Percentiles rank a stretch among this genome's conserved stretches.
phyloP scores from a whole-genome alignment of 768 basidiomycete genomes.

The Tephrocybe sp. region DNA sequence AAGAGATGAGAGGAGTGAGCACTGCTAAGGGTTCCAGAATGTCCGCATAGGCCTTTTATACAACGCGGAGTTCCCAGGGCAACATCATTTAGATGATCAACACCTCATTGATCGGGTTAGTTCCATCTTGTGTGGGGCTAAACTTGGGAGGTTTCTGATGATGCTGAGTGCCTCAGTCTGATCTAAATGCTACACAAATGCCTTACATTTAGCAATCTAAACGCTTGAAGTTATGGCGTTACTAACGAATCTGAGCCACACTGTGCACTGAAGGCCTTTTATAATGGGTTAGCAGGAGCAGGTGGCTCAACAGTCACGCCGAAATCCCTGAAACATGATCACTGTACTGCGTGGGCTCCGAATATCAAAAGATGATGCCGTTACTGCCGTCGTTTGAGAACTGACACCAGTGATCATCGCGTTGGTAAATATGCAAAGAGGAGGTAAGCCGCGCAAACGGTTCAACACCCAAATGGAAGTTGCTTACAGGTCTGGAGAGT shows the following conservation, averaged over 20 bases:
- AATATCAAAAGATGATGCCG: neutral
- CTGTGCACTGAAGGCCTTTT: neutral
- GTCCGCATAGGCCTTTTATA: conserved; percentile 30
- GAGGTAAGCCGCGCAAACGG: too few relatives aligned
- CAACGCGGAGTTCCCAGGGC: conserved; percentile 23
- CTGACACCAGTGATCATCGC: too few relatives aligned
- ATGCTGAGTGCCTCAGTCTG: too few relatives aligned
- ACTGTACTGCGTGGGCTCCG: neutral
- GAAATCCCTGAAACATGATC: neutral
- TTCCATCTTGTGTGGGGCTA: neutral
- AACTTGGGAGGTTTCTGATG: neutral
- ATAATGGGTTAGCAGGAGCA: neutral
- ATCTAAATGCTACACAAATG: neutral
- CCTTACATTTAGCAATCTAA: neutral
- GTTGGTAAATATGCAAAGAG: too few relatives aligned
- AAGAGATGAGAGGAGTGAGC: conserved; percentile 39
- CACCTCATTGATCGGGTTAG: conserved; percentile 4
- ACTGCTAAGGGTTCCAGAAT: conserved; percentile 36
- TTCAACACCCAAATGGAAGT: too few relatives aligned
- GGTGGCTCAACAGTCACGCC: neutral
- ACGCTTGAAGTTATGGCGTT: neutral
- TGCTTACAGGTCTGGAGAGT: too few relatives aligned
- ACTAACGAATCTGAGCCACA: neutral
- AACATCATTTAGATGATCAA: conserved; percentile 23
- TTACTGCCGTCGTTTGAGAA: neutral